Evolutionary conservation across 164 flowering plant species (phyloP).

Genomic region (Akebia trifoliata): DNA sequence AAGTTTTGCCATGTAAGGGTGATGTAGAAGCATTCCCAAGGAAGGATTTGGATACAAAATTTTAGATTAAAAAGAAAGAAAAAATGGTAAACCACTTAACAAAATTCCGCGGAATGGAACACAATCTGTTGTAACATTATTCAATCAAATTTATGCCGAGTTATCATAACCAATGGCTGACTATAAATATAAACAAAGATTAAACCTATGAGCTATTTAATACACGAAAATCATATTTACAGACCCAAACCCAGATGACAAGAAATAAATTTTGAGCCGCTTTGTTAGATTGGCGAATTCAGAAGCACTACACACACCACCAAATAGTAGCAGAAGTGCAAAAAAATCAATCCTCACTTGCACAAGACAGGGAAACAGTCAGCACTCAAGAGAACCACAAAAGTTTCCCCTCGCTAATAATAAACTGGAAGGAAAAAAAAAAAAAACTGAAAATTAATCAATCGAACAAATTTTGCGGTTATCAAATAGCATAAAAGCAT

Average conservation of each 20-base stretch:
- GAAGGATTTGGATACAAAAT: no score
- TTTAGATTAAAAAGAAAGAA: no score
- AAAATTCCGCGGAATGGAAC: conserved; percentile 14
- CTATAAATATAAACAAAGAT: conserved; percentile 10
- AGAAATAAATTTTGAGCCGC: conserved; percentile 9
- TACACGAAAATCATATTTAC: conserved; percentile 24
- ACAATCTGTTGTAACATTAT: conserved; percentile 8
- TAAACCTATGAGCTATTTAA: conserved; percentile 21
- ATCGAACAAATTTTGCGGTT: no score
- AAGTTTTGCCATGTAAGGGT: no score
- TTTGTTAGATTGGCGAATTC: no score
- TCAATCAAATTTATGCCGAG: conserved; percentile 10
- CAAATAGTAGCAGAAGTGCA: not conserved
- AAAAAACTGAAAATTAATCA: no score
- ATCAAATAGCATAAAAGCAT: no score
- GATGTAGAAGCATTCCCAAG: no score
- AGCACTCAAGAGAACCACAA: not conserved
- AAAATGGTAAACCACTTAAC: no score
- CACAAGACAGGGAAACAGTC: not conserved
- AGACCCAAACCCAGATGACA: conserved; percentile 13
- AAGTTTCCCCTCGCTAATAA: not conserved
- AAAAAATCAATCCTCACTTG: conserved; percentile 11
- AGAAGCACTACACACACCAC: not conserved
- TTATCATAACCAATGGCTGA: conserved; percentile 22
- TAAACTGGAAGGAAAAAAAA: not conserved